Percentiles rank a stretch among this genome's conserved stretches.
Evolutionary conservation across 1,284 basidiomycete genomes (phyloP).

Genomic region (Coriolopsis trogii): DNA sequence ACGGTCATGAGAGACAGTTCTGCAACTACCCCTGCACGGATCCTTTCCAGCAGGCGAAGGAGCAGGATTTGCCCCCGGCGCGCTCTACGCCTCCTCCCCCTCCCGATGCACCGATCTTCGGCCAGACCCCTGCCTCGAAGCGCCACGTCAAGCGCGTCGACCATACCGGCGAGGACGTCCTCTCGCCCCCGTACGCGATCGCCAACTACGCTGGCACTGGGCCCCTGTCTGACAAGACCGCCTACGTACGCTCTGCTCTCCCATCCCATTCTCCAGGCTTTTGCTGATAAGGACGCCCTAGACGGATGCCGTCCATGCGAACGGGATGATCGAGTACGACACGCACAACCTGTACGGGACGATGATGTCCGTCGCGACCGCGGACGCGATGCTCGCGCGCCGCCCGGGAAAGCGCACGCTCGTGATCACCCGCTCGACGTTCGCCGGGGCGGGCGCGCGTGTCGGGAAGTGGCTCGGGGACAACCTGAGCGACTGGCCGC

Average conservation of each 20-base stretch:
- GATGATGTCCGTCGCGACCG: constrained; percentile 70
- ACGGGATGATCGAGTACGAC: constrained; percentile 67
- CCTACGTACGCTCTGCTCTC: no score
- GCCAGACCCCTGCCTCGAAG: constrained; percentile 22
- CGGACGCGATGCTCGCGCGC: constrained; percentile 61
- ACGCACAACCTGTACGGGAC: constrained; percentile 72
- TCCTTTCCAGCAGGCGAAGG: constrained; percentile 55
- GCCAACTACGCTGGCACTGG: constrained; percentile 51
- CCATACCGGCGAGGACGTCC: constrained; percentile 39
- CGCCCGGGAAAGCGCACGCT: constrained; percentile 63
- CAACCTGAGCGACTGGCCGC: constrained; percentile 58
- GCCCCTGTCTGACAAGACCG: constrained; percentile 53
- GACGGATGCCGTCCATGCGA: constrained; percentile 61
- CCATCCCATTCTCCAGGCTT: no score
- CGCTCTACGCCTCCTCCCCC: constrained; percentile 52
- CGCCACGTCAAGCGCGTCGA: constrained; percentile 42
- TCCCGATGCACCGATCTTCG: constrained; percentile 57
- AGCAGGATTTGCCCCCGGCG: constrained; percentile 54
- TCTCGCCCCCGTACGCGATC: constrained; percentile 60
- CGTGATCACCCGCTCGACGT: constrained; percentile 75
- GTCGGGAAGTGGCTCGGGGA: constrained; percentile 77
- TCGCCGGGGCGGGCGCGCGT: constrained; percentile 64
- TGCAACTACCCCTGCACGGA: constrained; percentile 60
- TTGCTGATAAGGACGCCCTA: no score
- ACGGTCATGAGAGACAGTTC: constrained; percentile 50